These are phyloP conservation scores for Sicyos baderoa DNA, from an alignment of 306 rosid species.

Conservation along the genomic window DNA sequence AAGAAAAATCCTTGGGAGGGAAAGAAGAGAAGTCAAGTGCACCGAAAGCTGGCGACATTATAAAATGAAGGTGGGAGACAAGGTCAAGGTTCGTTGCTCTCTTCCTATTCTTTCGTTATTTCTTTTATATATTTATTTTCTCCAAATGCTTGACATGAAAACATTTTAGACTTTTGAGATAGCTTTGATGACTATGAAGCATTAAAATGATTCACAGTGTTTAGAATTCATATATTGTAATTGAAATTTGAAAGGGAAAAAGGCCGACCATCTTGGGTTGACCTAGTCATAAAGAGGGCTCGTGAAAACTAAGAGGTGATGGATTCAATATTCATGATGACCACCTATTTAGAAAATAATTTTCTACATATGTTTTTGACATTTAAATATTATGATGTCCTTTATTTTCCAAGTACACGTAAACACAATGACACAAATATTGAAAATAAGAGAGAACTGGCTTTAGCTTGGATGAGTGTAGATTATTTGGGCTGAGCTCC, in stretches of 20 bases:
- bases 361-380: no score
- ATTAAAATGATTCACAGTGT: neutral
- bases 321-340: no score
- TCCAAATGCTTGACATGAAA: neutral
- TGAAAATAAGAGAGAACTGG: no score
- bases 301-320: no score
- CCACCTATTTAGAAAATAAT: no score
- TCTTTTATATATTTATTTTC: neutral
- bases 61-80: neutral
- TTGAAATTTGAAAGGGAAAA: neutral
- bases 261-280: no score
- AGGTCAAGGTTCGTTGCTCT: slow-evolving; percentile 1
- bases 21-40: neutral
- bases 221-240: neutral
- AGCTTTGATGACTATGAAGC: neutral
- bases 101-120: neutral
- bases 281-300: no score
- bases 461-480: neutral
- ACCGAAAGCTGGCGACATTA: neutral
- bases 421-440: no score
- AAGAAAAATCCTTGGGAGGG: neutral
- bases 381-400: no score
- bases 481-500: slow-evolving; percentile 3
- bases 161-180: neutral
- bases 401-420: no score